These are phyloP conservation scores for Rhizophora apiculata DNA, from an alignment of 345 rosid genomes.

Conservation along the genomic window DNA sequence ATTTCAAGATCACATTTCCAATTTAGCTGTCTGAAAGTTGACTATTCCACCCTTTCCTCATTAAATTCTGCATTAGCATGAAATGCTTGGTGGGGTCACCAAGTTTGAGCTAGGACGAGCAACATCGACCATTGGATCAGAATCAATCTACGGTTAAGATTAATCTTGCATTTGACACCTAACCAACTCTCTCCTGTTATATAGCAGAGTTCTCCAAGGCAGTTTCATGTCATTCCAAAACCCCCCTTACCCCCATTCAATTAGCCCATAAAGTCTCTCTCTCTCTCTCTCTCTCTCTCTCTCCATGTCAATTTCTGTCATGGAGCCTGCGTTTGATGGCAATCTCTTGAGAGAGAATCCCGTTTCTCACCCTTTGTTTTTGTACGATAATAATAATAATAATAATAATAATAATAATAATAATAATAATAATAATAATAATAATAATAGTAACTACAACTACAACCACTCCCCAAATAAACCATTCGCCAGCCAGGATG, in stretches of 20 bases:
- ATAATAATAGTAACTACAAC: background rate
- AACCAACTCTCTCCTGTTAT: background rate
- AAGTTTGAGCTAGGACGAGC: slow-evolving; percentile 1
- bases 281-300: too few relatives aligned
- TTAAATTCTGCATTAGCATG: background rate
- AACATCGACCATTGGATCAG: slow-evolving; percentile 15
- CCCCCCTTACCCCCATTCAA: background rate
- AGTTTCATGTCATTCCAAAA: background rate
- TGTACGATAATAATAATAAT: background rate
- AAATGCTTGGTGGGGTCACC: slow-evolving; percentile 12
- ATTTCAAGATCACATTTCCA: background rate
- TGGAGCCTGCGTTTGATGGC: background rate
- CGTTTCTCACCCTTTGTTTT: slow-evolving; percentile 1
- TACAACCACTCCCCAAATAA: background rate
- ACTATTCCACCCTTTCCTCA: background rate
- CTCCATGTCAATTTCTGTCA: background rate
- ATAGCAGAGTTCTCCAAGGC: background rate
- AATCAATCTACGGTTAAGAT: slow-evolving; percentile 12
- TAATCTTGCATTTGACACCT: background rate
- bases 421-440: background rate
- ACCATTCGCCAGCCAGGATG: slow-evolving; percentile 28
- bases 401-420: background rate
- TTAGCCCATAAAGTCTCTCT: background rate
- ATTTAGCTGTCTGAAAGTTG: background rate
- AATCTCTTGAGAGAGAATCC: background rate